Conservation (phyloP, 441 rosid genomes). For the Corymbia calophylla region DNA sequence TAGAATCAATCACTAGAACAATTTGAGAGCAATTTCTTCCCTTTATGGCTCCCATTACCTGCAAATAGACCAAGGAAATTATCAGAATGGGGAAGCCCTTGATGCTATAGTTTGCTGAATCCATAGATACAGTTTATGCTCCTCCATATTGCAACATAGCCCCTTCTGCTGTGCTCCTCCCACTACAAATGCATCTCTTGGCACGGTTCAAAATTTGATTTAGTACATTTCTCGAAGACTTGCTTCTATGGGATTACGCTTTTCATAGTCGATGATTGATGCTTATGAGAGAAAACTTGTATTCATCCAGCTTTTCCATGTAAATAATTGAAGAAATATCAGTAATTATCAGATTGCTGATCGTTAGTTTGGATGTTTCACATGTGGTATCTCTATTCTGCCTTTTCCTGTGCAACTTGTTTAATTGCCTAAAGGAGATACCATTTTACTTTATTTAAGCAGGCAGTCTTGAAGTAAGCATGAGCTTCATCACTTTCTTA, state of each 20-base stretch:
- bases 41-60: background rate
- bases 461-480: background rate
- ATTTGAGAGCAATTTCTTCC: background rate
- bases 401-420: background rate
- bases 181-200: background rate
- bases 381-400: background rate
- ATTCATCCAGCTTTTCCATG: background rate
- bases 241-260: background rate
- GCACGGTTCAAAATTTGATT: background rate
- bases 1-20: background rate
- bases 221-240: background rate
- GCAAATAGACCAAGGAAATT: background rate
- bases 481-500: background rate
- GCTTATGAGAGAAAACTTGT: background rate
- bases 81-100: background rate
- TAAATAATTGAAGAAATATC: background rate
- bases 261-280: background rate
- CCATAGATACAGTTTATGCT: background rate
- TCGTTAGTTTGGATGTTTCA: background rate
- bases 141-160: background rate
- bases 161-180: background rate
- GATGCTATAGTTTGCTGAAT: background rate
- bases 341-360: background rate
- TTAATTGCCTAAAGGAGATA: background rate
- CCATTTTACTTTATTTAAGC: background rate